Conservation (phyloP, 73 alveolate species). For the Tetrahymena borealis region DNA sequence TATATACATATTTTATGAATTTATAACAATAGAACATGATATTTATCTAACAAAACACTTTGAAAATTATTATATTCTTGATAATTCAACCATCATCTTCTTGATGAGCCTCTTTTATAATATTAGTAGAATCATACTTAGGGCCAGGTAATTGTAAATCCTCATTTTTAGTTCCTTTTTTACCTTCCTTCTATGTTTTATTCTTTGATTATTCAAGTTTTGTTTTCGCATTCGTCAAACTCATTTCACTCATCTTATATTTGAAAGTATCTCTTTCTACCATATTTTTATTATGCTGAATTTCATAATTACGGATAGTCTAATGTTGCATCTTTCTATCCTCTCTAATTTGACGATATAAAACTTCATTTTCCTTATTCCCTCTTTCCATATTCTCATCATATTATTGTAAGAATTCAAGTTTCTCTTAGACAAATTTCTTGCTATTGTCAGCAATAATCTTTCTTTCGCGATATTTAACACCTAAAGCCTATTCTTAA, state of each 20-base stretch:
- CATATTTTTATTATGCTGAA: slow-evolving; percentile 51
- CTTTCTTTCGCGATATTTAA: slow-evolving; percentile 79
- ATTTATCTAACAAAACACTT: neutral
- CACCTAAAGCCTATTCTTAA: slow-evolving; percentile 73
- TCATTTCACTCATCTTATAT: slow-evolving; percentile 29
- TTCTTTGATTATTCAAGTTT: neutral
- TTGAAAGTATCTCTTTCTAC: slow-evolving; percentile 41
- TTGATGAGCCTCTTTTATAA: neutral
- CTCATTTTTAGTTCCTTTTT: neutral
- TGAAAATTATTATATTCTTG: neutral
- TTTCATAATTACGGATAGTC: slow-evolving; percentile 65
- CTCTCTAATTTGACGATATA: slow-evolving; percentile 75
- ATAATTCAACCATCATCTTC: neutral
- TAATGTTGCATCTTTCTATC: slow-evolving; percentile 77
- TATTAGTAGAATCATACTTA: neutral
- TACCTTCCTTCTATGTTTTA: neutral
- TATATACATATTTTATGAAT: neutral
- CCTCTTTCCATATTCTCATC: slow-evolving; percentile 63
- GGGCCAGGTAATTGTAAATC: neutral
- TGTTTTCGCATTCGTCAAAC: slow-evolving; percentile 14
- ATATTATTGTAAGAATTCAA: slow-evolving; percentile 67
- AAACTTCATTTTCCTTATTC: slow-evolving; percentile 73
- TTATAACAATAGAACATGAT: neutral
- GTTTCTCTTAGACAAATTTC: slow-evolving; percentile 59
- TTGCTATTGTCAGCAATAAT: slow-evolving; percentile 70